These are phyloP conservation scores for Porphyrellus cyaneotinctus DNA, from an alignment of 768 basidiomycete species.

Conservation along the genomic window DNA sequence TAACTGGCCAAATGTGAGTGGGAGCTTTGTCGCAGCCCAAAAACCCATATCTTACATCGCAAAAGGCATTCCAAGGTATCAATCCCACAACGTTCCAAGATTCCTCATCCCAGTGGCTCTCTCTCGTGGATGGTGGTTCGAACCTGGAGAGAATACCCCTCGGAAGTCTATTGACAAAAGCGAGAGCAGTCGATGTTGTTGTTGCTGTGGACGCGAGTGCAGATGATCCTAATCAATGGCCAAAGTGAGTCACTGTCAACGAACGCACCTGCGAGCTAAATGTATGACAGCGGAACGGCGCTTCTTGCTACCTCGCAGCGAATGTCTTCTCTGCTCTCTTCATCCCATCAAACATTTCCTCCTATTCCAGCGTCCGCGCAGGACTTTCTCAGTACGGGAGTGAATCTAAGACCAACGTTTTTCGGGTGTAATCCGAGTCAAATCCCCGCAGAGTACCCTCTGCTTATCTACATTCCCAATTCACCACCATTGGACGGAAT, in stretches of 20 bases:
- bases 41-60: background rate
- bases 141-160: slow-evolving; percentile 70
- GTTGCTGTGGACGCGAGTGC: slow-evolving; percentile 68
- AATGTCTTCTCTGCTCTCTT: slow-evolving; percentile 40
- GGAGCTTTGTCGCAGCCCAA: background rate
- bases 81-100: slow-evolving; percentile 50
- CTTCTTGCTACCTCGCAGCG: slow-evolving; percentile 43
- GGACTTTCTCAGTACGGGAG: slow-evolving; percentile 54
- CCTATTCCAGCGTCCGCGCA: slow-evolving; percentile 52
- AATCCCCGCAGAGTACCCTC: slow-evolving; percentile 52
- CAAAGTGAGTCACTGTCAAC: slow-evolving; percentile 46
- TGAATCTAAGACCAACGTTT: slow-evolving; percentile 69
- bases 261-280: background rate
- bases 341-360: slow-evolving; percentile 59
- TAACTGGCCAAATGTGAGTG: slow-evolving; percentile 57
- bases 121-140: slow-evolving; percentile 68
- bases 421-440: slow-evolving; percentile 67
- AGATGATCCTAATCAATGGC: slow-evolving; percentile 58
- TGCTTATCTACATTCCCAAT: slow-evolving; percentile 75
- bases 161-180: slow-evolving; percentile 65
- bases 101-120: slow-evolving; percentile 46
- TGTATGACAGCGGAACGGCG: slow-evolving; percentile 46
- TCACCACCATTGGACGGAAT: slow-evolving; percentile 63
- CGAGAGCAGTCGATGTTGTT: slow-evolving; percentile 67
- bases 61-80: slow-evolving; percentile 50